Conservation (phyloP, 176 grass and related monocot genomes). For the Bromus sterilis region DNA sequence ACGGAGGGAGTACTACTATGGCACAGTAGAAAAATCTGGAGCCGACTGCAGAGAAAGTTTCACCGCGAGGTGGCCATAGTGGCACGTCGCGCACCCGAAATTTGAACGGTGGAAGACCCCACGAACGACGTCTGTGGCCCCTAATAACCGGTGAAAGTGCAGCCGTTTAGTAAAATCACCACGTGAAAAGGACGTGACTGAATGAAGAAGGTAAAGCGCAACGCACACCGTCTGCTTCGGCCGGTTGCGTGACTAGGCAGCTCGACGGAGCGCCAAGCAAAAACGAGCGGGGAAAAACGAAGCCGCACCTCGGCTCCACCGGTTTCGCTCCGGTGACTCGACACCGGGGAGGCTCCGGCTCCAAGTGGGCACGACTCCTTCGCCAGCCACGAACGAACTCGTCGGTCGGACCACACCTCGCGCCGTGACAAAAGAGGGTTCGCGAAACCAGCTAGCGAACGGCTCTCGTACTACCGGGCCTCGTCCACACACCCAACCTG, state of each 20-base stretch:
- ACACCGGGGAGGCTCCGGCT: neutral
- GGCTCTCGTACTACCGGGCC: neutral
- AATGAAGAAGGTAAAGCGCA: no score
- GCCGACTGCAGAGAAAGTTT: no score
- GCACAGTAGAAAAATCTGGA: no score
- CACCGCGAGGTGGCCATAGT: no score
- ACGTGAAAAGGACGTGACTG: no score
- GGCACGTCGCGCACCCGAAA: neutral
- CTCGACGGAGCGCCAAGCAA: neutral
- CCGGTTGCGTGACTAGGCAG: neutral
- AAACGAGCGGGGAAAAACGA: neutral
- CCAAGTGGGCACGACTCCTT: neutral
- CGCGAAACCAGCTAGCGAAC: neutral
- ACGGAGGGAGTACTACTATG: no score
- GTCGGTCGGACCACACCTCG: neutral
- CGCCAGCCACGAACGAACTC: neutral
- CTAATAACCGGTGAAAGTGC: no score
- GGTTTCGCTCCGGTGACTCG: neutral
- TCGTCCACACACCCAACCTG: neutral
- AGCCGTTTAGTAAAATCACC: no score
- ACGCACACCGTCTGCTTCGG: neutral
- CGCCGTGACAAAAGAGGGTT: neutral
- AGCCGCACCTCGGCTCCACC: neutral
- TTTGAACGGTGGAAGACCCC: neutral
- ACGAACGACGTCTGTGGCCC: no score